Conservation (phyloP, 2,329 filamentous ascomycete species). For the Aspergillus fumigatus region DNA sequence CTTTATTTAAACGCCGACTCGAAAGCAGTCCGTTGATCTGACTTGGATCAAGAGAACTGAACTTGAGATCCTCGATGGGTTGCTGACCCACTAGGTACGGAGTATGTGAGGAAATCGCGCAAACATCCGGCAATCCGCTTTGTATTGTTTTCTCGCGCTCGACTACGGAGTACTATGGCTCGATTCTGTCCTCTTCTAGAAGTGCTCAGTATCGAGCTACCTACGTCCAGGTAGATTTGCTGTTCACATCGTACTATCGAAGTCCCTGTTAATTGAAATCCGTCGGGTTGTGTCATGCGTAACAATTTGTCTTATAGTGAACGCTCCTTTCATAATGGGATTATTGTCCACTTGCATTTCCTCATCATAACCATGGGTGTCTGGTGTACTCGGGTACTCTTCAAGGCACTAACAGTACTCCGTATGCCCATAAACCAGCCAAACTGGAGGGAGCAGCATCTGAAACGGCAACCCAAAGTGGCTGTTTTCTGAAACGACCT, state of each 20-base stretch:
- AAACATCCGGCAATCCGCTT: not conserved
- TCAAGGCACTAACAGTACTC: not conserved
- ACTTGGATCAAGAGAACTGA: not conserved
- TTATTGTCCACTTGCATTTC: not conserved
- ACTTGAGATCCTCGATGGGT: not conserved
- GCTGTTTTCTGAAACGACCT: slow-evolving; percentile 2
- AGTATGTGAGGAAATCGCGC: not conserved
- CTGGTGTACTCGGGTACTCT: not conserved
- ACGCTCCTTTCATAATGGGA: not conserved
- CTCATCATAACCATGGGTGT: not conserved
- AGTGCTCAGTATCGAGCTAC: not conserved
- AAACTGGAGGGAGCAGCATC: not conserved
- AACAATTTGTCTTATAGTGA: not conserved
- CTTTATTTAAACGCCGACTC: not conserved
- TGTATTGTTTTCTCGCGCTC: not conserved
- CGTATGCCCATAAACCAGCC: not conserved
- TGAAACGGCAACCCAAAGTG: not conserved
- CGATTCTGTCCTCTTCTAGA: not conserved
- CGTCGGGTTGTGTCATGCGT: not conserved
- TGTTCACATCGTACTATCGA: not conserved
- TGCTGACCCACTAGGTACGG: not conserved
- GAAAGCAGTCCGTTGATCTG: not conserved
- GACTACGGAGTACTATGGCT: not conserved
- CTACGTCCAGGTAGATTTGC: not conserved
- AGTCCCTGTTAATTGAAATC: not conserved